Base-by-base conservation (phyloP, 139 green algal species). In the Dunaliella sp. region DNA sequence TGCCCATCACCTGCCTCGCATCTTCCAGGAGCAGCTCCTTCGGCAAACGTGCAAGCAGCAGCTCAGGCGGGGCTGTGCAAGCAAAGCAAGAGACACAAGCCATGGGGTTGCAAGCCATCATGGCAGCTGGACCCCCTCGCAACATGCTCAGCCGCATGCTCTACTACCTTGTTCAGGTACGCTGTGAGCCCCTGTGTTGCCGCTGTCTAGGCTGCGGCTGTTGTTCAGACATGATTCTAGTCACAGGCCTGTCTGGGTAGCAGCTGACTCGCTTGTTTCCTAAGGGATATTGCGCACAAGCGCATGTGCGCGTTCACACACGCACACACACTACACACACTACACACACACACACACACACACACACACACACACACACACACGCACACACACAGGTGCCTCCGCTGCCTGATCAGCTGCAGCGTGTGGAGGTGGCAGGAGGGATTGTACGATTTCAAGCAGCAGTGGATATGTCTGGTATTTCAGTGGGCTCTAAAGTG, bases 91-190 rank as follows among this genome's bases (percentile, higher is more conserved):
- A 26, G 7, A 65, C 48, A 65, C n/a, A n/a, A n/a, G n/a, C n/a
- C n/a, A n/a, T n/a, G n/a, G 48, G 48, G 7, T 65, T 65, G 48
- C 48, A 84, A 36, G 26, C 81, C 24, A 36, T 84, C 33, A n/a
- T 86, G 59, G 26, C 31, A 26, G 36, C 34, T 33, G 83, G 83
- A 32, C 83, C 73, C 33, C 83, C 83, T 12, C 80, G 81, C 59
- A 72, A 86, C 28, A 26, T 57, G 36, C 72, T 86, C 31, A 73
- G 83, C 26, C 72, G 73, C 34, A 82, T 86, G 83, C 73, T 86
- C 1, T 86, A 82, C 72, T 82, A 81, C 83, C 36, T 86, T 65
- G 48, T 16, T 26, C 48, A 65, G 48, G 48, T 65, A 16, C 48
- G 48, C 22, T 74, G 36, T 32, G 38, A 80, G 82, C 7, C 74